A percentile compares a stretch with the other conserved stretches of the same genome.
phyloP scores from a whole-genome alignment of 2,329 filamentous ascomycete genomes.

The Fusarium tricinctum region DNA sequence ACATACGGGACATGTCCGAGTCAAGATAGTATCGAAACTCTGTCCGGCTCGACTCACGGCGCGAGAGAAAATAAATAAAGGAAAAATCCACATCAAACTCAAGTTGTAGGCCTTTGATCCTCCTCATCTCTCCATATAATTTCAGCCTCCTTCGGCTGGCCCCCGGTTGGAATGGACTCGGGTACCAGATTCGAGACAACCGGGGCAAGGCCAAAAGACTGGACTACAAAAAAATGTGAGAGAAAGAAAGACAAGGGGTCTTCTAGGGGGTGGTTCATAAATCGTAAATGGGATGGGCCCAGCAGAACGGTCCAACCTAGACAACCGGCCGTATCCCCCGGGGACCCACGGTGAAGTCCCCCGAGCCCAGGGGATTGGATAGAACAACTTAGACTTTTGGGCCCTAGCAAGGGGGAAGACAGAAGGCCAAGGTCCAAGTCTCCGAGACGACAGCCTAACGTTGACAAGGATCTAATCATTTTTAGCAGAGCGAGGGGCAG shows the following conservation, averaged over 20 bases:
- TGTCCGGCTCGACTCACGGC: conserved; percentile 26
- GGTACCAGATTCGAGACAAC: conserved; percentile 45
- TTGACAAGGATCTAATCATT: conserved; percentile 24
- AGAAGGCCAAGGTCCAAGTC: conserved; percentile 11
- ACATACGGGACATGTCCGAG: conserved; percentile 29
- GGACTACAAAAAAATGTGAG: neutral
- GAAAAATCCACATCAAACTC: neutral
- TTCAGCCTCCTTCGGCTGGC: conserved; percentile 31
- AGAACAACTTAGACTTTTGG: conserved; percentile 32
- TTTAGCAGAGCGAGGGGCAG: conserved; percentile 26
- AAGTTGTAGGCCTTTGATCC: conserved; percentile 9
- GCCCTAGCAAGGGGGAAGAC: conserved; percentile 25
- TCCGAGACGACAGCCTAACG: neutral
- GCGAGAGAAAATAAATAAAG: neutral
- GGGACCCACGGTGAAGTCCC: conserved; percentile 42
- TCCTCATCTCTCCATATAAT: conserved; percentile 27
- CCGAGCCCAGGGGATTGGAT: conserved; percentile 43
- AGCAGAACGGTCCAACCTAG: conserved; percentile 49
- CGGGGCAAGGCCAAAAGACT: conserved; percentile 4
- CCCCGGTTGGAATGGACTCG: conserved; percentile 42
- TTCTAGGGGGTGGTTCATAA: conserved; percentile 24
- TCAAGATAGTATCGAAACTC: conserved; percentile 21
- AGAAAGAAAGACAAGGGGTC: conserved; percentile 4
- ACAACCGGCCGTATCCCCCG: conserved; percentile 42
- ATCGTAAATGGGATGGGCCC: conserved; percentile 39